These are phyloP conservation scores for Lactarius hatsudake DNA, from an alignment of 768 basidiomycete genomes.

Conservation along the genomic window DNA sequence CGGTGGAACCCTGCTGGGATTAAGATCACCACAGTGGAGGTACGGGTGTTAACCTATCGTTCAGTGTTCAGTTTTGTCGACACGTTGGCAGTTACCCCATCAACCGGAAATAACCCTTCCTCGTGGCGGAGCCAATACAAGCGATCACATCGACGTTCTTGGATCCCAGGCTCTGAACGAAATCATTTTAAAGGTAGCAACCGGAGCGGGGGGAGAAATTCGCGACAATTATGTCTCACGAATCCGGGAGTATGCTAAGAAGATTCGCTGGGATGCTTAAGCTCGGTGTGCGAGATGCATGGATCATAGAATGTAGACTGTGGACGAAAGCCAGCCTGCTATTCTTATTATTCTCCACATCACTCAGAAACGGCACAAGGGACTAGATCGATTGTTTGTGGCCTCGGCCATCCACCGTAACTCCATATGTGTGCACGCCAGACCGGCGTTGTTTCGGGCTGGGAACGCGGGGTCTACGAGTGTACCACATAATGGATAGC, in stretches of 20 bases:
- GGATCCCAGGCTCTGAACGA: constrained; percentile 82
- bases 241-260: constrained; percentile 71
- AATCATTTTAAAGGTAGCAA: constrained; percentile 86
- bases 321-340: too few relatives aligned
- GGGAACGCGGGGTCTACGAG: too few relatives aligned
- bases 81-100: constrained; percentile 65
- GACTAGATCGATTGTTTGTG: neutral
- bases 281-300: neutral
- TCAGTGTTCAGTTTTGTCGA: neutral
- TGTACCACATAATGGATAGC: too few relatives aligned
- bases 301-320: neutral
- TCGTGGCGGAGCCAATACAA: constrained; percentile 88
- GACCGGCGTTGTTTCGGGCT: neutral
- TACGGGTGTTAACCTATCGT: constrained; percentile 34
- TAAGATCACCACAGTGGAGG: constrained; percentile 82
- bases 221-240: constrained; percentile 68
- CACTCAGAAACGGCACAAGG: neutral
- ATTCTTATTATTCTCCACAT: neutral
- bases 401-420: too few relatives aligned
- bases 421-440: neutral
- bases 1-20: constrained; percentile 94
- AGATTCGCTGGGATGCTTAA: constrained; percentile 69
- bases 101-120: constrained; percentile 67
- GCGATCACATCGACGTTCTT: constrained; percentile 75
- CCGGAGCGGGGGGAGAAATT: constrained; percentile 75